Conservation (phyloP, 371 early-diverging fungal species). For the Circinella umbellata region DNA sequence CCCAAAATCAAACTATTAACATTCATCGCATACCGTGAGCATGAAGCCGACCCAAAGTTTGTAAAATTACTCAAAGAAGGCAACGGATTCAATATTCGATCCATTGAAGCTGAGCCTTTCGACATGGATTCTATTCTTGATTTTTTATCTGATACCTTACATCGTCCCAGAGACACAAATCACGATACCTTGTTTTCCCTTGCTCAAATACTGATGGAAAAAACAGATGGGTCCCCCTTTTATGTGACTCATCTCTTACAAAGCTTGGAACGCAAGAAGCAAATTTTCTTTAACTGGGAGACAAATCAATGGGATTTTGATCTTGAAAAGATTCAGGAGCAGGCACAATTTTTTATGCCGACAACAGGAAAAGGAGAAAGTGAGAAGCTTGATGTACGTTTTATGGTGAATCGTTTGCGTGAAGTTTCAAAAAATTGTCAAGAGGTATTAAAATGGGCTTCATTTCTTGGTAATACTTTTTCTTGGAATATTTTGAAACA, state of each 20-base stretch:
- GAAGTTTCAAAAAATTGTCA: slow-evolving; percentile 45
- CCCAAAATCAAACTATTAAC: slow-evolving; percentile 36
- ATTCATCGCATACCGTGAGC: slow-evolving; percentile 43
- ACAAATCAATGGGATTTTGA: slow-evolving; percentile 52
- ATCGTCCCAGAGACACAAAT: slow-evolving; percentile 25
- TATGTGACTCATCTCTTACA: slow-evolving; percentile 41
- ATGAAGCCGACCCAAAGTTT: slow-evolving; percentile 30
- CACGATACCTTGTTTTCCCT: slow-evolving; percentile 34
- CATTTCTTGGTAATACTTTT: slow-evolving; percentile 50
- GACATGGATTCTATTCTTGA: slow-evolving; percentile 41
- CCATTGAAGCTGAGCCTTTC: slow-evolving; percentile 31
- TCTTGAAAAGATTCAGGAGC: slow-evolving; percentile 32
- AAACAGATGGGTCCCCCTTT: slow-evolving; percentile 47
- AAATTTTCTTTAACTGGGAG: slow-evolving; percentile 55
- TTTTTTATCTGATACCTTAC: slow-evolving; percentile 42
- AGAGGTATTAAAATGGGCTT: slow-evolving; percentile 45
- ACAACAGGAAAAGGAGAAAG: not conserved
- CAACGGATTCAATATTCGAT: slow-evolving; percentile 24
- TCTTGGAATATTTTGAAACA: slow-evolving; percentile 47
- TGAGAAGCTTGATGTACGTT: slow-evolving; percentile 35
- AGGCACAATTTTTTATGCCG: not conserved
- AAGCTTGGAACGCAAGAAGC: slow-evolving; percentile 43
- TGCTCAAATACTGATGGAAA: slow-evolving; percentile 36
- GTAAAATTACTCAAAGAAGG: slow-evolving; percentile 27
- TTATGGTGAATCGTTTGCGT: slow-evolving; percentile 33